Percentiles rank a stretch among this genome's conserved stretches.
phyloP scores from a whole-genome alignment of 495 filamentous ascomycete species.

The Acidiella bohemica region DNA sequence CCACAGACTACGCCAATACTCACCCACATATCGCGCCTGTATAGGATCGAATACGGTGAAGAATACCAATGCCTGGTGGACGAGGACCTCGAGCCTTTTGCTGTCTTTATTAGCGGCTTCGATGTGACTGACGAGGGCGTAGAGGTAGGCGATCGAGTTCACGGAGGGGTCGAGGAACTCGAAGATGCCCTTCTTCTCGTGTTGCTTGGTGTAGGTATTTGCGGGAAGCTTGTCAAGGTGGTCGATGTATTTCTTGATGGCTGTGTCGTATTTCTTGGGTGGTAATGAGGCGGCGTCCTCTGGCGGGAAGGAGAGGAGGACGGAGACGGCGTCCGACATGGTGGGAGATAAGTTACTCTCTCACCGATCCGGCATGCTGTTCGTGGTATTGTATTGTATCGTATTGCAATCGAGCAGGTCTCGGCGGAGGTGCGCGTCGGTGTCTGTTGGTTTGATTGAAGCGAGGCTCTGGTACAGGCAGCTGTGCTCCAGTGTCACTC shows the following conservation, averaged over 20 bases:
- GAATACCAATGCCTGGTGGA: constrained; percentile 33
- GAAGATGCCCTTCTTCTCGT: constrained; percentile 22
- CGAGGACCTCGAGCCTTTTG: constrained; percentile 12
- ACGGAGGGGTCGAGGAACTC: constrained; percentile 25
- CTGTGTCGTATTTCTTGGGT: constrained; percentile 20
- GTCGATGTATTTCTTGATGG: constrained; percentile 13
- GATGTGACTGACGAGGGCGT: constrained; percentile 16
- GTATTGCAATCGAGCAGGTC: constrained; percentile 3
- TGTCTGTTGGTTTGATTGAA: too few species aligned
- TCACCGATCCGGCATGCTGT: too few species aligned
- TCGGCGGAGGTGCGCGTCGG: too few species aligned
- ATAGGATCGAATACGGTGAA: constrained; percentile 41
- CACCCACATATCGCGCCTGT: constrained; percentile 46
- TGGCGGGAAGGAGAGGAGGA: constrained; percentile 18
- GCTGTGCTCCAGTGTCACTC: too few species aligned
- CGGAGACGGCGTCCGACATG: constrained; percentile 10
- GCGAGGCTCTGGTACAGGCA: too few species aligned
- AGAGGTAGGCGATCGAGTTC: constrained; percentile 26
- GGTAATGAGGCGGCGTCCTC: constrained; percentile 6
- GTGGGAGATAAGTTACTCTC: too few species aligned
- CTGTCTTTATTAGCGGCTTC: constrained; percentile 13
- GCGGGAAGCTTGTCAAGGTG: constrained; percentile 14
- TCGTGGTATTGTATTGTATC: neutral
- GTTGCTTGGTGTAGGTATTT: constrained; percentile 14
- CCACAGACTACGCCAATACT: constrained; percentile 40